A percentile compares a stretch with the other conserved stretches of the same genome.
Evolutionary conservation across 2,329 filamentous ascomycete species (phyloP).

Genomic region (Cladophialophora bantiana): DNA sequence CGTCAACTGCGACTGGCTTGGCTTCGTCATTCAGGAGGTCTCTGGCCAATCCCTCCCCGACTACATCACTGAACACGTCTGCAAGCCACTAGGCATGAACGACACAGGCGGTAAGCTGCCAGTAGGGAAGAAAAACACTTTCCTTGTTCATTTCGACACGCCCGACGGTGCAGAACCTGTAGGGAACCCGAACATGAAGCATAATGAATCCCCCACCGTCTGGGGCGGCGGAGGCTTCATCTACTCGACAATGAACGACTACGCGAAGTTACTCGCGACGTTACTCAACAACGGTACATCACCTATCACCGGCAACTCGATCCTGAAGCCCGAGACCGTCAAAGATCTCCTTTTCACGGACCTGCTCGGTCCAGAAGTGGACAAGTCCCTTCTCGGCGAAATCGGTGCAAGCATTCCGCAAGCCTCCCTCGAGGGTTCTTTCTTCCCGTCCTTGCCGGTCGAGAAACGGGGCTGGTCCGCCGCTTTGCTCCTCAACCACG

Average conservation of each 20-base stretch:
- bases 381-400: conserved; percentile 25
- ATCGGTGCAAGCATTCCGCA: conserved; percentile 23
- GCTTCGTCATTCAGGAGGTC: conserved; percentile 55
- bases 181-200: conserved; percentile 15
- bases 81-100: conserved; percentile 53
- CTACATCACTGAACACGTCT: conserved; percentile 57
- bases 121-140: conserved; percentile 56
- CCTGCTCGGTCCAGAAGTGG: conserved; percentile 26
- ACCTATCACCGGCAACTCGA: conserved; percentile 26
- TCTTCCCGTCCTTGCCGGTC: conserved; percentile 27
- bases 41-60: conserved; percentile 53
- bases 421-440: conserved; percentile 19
- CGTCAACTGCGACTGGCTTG: conserved; percentile 58
- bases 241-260: conserved; percentile 36
- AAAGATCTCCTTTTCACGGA: conserved; percentile 36
- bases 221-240: conserved; percentile 36
- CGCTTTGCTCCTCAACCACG: conserved; percentile 35
- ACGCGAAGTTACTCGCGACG: conserved; percentile 31
- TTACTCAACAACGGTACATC: conserved; percentile 35
- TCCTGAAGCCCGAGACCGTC: conserved; percentile 35
- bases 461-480: conserved; percentile 33
- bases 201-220: conserved; percentile 6
- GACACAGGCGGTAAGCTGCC: conserved; percentile 12
- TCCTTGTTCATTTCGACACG: conserved; percentile 96
- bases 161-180: conserved; percentile 18